These are phyloP conservation scores for Naegleria fowleri DNA, from an alignment of 208 protist genomes.

Conservation along the genomic window DNA sequence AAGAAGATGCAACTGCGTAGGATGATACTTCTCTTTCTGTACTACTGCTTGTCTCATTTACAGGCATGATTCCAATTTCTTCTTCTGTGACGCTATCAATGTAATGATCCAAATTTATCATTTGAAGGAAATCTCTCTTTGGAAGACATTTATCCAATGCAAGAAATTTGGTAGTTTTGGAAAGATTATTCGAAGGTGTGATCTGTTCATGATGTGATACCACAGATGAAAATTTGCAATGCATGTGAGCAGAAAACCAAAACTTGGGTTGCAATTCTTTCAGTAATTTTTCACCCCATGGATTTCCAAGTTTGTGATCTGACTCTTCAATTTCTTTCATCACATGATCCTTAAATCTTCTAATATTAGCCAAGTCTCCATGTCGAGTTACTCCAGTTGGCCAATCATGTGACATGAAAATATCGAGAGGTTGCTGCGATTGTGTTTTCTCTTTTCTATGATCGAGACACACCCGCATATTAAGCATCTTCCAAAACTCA, in stretches of 20 bases:
- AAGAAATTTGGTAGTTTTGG: slow-evolving; percentile 55
- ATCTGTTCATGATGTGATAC: slow-evolving; percentile 46
- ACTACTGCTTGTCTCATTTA: no score
- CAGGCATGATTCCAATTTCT: not conserved
- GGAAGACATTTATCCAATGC: slow-evolving; percentile 71
- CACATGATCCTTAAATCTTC: slow-evolving; percentile 74
- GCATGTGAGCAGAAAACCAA: slow-evolving; percentile 75
- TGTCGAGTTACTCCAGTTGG: slow-evolving; percentile 71
- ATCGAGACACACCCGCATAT: slow-evolving; percentile 39
- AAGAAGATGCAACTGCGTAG: no score
- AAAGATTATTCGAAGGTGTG: slow-evolving; percentile 16
- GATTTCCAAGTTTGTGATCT: slow-evolving; percentile 61
- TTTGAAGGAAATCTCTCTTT: slow-evolving; percentile 34
- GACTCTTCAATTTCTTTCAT: slow-evolving; percentile 64
- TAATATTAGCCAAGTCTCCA: slow-evolving; percentile 63
- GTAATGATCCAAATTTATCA: not conserved
- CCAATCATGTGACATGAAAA: slow-evolving; percentile 82
- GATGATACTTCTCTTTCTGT: no score
- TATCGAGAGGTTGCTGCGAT: slow-evolving; percentile 47
- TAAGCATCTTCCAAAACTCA: slow-evolving; percentile 68
- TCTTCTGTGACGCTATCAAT: not conserved
- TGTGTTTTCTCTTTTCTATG: not conserved
- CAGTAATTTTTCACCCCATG: slow-evolving; percentile 64
- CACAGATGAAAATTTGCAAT: slow-evolving; percentile 69
- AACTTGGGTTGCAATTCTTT: slow-evolving; percentile 53